Percentiles rank a stretch among this genome's conserved stretches.
Conservation (phyloP, 495 filamentous ascomycete species). For the Elasticomyces elasticus region DNA sequence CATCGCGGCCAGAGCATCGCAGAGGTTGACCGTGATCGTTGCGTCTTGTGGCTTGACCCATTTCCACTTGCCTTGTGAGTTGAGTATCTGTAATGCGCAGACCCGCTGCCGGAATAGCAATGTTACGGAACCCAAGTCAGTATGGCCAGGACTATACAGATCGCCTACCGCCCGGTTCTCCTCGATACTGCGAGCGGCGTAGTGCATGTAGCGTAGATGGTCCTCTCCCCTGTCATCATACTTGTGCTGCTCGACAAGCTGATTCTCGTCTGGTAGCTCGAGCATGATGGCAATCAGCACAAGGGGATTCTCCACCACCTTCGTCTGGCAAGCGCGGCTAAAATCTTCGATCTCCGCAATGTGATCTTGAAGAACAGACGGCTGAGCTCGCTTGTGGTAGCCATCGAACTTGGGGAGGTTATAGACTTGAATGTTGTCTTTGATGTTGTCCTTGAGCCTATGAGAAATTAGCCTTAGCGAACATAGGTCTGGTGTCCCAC, state of each 20-base stretch:
- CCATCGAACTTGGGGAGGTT: conserved; percentile 11
- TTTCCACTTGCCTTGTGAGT: conserved; percentile 21
- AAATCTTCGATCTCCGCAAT: conserved; percentile 39
- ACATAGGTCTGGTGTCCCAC: neutral
- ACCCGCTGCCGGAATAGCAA: conserved; percentile 46
- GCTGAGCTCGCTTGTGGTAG: conserved; percentile 6
- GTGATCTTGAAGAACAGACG: conserved; percentile 4
- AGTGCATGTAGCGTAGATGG: conserved; percentile 47
- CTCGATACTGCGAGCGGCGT: conserved; percentile 35
- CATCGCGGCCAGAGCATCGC: conserved; percentile 20
- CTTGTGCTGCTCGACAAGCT: conserved; percentile 38
- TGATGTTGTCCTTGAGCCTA: neutral
- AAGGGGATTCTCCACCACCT: conserved; percentile 37
- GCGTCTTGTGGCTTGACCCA: conserved; percentile 23
- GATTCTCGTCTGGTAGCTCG: conserved; percentile 41
- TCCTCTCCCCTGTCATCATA: conserved; percentile 38
- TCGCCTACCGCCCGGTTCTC: conserved; percentile 35
- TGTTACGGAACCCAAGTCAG: conserved; percentile 44
- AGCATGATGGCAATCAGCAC: conserved; percentile 42
- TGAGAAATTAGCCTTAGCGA: neutral
- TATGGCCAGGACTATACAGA: conserved; percentile 40
- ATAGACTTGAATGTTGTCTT: conserved; percentile 8
- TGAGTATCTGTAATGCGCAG: conserved; percentile 42
- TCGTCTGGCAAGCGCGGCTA: conserved; percentile 35
- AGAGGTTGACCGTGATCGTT: conserved; percentile 22